Percentiles rank a stretch among this genome's conserved stretches.
These are phyloP conservation scores for Dimargaris cristalligena DNA, from an alignment of 192 early-diverging fungal genomes.

Conservation along the genomic window DNA sequence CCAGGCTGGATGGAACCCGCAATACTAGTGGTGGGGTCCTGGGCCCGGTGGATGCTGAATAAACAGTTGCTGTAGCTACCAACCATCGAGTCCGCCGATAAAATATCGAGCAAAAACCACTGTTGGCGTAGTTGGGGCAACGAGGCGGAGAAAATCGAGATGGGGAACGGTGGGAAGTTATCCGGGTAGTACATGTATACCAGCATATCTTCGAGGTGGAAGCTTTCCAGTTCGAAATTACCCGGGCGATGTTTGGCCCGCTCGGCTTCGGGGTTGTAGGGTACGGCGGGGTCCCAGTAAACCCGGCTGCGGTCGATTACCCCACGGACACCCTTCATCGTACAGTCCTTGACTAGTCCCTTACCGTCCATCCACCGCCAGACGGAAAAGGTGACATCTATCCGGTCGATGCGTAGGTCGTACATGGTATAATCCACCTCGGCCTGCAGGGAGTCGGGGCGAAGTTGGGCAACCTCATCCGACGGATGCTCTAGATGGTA, in stretches of 20 bases:
- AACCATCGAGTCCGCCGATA: constrained; percentile 73
- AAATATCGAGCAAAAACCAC: constrained; percentile 80
- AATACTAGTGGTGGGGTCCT: constrained; percentile 35
- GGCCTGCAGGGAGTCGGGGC: constrained; percentile 18
- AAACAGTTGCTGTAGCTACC: constrained; percentile 91
- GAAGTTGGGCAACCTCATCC: constrained; percentile 3
- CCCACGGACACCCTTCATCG: constrained; percentile 75
- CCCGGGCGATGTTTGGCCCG: constrained; percentile 46
- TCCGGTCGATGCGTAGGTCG: constrained; percentile 58
- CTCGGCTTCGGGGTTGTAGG: constrained; percentile 38
- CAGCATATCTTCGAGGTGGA: constrained; percentile 74
- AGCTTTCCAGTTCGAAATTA: constrained; percentile 67
- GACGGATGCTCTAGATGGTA: not conserved
- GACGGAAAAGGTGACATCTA: constrained; percentile 70
- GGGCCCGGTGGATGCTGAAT: constrained; percentile 82
- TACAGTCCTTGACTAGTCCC: constrained; percentile 63
- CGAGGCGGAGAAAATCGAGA: constrained; percentile 75
- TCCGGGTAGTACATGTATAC: constrained; percentile 71
- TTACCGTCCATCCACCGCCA: constrained; percentile 83
- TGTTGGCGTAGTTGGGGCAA: constrained; percentile 72
- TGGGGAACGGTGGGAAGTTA: constrained; percentile 67
- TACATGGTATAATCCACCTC: constrained; percentile 80
- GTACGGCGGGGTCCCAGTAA: constrained; percentile 45
- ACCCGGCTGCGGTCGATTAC: constrained; percentile 70
- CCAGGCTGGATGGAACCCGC: too few species aligned